These are phyloP conservation scores for Magnusiomyces magnusii DNA, from an alignment of 1,139 yeast genomes.

Conservation along the genomic window DNA sequence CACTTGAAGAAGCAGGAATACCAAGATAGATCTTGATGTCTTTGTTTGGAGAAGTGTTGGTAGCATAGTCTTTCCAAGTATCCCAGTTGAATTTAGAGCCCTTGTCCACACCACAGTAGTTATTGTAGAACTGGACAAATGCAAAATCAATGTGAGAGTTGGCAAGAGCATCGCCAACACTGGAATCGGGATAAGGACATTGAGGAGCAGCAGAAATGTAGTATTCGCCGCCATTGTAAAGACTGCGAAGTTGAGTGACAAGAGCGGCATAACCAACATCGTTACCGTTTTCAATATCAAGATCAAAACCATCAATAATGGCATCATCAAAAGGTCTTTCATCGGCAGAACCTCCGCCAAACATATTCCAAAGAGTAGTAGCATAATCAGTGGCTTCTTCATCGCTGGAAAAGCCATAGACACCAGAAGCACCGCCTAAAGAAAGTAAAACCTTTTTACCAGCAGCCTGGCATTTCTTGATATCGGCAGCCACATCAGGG, in stretches of 20 bases:
- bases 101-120: constrained; percentile 49
- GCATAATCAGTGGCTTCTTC: constrained; percentile 62
- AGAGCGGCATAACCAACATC: constrained; percentile 48
- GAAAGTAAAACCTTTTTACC: constrained; percentile 73
- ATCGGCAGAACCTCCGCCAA: constrained; percentile 61
- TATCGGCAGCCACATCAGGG: constrained; percentile 57
- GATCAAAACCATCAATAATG: constrained; percentile 61
- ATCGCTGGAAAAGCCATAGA: constrained; percentile 61
- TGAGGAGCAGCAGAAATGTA: constrained; percentile 92
- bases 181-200: constrained; percentile 86
- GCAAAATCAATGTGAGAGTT: constrained; percentile 69
- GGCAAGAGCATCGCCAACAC: constrained; percentile 58
- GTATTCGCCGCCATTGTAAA: constrained; percentile 45
- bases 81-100: constrained; percentile 48
- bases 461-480: constrained; percentile 58
- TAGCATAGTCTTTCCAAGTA: constrained; percentile 70
- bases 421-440: constrained; percentile 75
- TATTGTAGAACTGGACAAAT: constrained; percentile 88
- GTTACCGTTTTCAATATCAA: constrained; percentile 54
- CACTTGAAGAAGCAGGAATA: constrained; percentile 57
- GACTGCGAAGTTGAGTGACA: constrained; percentile 44
- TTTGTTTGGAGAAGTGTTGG: constrained; percentile 52
- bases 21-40: constrained; percentile 57
- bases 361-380: constrained; percentile 66
- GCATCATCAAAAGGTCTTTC: constrained; percentile 68